These are phyloP conservation scores for Fallopia convolvulus DNA, from an alignment of 148 eudicot species.

Conservation along the genomic window DNA sequence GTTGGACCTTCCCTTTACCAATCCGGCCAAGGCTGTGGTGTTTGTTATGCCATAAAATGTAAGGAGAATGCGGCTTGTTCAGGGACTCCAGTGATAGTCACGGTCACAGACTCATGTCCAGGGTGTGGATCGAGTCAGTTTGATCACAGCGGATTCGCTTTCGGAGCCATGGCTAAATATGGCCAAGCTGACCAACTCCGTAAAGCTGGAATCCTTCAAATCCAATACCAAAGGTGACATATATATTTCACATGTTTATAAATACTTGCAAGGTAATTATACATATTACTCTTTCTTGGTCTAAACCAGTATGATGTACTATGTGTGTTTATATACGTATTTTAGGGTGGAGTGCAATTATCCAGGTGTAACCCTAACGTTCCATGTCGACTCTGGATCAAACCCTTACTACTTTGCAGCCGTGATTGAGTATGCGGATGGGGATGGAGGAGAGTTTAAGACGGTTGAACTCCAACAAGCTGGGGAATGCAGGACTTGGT, in stretches of 20 bases:
- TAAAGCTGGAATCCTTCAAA: slow-evolving; percentile 38
- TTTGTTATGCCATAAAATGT: slow-evolving; percentile 82
- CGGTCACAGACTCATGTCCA: slow-evolving; percentile 62
- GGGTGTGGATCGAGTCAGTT: slow-evolving; percentile 53
- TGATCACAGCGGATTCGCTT: slow-evolving; percentile 73
- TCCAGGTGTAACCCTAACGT: slow-evolving; percentile 29
- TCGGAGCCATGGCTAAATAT: slow-evolving; percentile 61
- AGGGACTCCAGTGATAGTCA: slow-evolving; percentile 49
- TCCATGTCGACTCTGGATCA: slow-evolving; percentile 48
- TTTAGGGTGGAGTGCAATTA: slow-evolving; percentile 49
- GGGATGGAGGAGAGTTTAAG: slow-evolving; percentile 43
- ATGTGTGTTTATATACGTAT: too few species aligned
- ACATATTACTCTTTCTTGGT: too few species aligned
- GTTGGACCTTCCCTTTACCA: slow-evolving; percentile 54
- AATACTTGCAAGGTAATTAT: too few species aligned
- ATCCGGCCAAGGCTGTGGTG: slow-evolving; percentile 59
- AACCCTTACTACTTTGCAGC: slow-evolving; percentile 44
- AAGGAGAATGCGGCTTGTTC: slow-evolving; percentile 48
- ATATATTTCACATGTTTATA: background rate
- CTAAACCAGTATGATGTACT: too few species aligned
- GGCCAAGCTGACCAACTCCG: slow-evolving; percentile 43
- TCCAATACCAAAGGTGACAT: slow-evolving; percentile 40
- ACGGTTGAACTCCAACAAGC: slow-evolving; percentile 34
- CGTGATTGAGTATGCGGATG: slow-evolving; percentile 34
- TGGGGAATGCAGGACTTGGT: slow-evolving; percentile 21